Base-by-base conservation (phyloP, 495 filamentous ascomycete genomes). In the Hyaloscypha bicolor region DNA sequence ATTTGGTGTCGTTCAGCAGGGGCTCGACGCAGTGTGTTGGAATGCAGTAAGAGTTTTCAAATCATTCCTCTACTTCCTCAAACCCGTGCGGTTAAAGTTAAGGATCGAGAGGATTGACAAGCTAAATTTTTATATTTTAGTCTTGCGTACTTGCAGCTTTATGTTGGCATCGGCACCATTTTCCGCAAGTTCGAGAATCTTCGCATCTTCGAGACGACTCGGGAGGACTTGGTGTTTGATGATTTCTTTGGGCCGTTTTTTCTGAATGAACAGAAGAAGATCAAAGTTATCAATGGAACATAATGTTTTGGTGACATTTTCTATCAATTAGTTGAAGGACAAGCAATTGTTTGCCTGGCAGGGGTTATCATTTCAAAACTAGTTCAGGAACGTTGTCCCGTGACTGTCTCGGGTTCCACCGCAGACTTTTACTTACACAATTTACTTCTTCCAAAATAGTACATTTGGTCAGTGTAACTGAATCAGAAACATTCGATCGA, bases 21-120 rank as follows among this genome's bases (percentile, higher is more conserved):
- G 78, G 74, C 1, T 71, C 75, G 21, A 69, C 75, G 55, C 69
- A 73, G 58, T 80, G 79, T 65, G 57, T 78, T 60, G 79, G 79
- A 8, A 79, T 80, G 73, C 69, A 62, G 74, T 48, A 29, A 11
- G 52, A 6, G 35, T 37, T 12, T 37, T 37, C 12, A 12, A 12
- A 6, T 6, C 35, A 1, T 6, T 37, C 35, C 35, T 37, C 35
- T 37, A 6, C 35, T 37, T 1, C 3, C 25, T 25, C 25, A 25
- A 25, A 25, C 25, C 25, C 2, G 25, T 25, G 25, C 25, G 25
- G 25, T 25, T 25, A 25, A 25, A 25, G 25, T 25, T 25, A 2
- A 25, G 2, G 25, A 25, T 25, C 25, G 25, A 2, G 25, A 25
- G 25, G 2, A 2, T 25, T 25, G 25, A 37, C 35, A 37, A 3